Evolutionary conservation across 2,329 filamentous ascomycete genomes (phyloP), one percentile per base, ranked within the genome.

Genomic region (Paecilomyces sp.): DNA sequence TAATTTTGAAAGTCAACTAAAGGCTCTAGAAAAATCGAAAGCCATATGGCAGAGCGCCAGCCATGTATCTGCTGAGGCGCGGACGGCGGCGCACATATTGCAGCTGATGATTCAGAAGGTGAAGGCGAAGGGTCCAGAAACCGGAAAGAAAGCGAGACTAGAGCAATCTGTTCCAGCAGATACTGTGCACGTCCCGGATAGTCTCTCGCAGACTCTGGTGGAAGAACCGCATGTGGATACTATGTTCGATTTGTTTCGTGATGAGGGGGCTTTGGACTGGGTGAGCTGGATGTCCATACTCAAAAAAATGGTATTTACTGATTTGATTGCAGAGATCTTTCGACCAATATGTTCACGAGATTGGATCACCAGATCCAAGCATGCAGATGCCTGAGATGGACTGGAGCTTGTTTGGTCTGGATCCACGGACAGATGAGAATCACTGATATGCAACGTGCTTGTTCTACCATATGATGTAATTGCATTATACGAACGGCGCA

Each of bases 41-140:
- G 54, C 57, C 11, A 61, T 65, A 25, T 65, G 63, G 64, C 57
- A 58, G 12, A 55, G 54, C 6, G 56, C 60, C 22, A 57, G 57
- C 13, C 57, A 36, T 33, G 31, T 54, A 25, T 61, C 60, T 6
- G 57, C 60, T n/a, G 57, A 66, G 22, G 63, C 64, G 15, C 57
- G 57, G 1, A 56, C 62, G 3, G 64, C 64, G 6, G 59, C 62
- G 7, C 25, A 60, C n/a, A 56, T 60, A 2, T 58, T 66, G 25
- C 59, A 65, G 3, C 55, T 64, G 55, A 65, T 66, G 63, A 58
- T 65, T 13, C 58, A 60, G 3, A 66, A 65, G 13, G 62, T 60
- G 11, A 59, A 60, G n/a, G 62, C 59, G 11, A 59, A 60, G n/a
- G 59, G 54, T 33, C 56, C 51, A 8, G 12, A 41, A 15, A 13